These are phyloP conservation scores for Penicillium odoratum DNA, from an alignment of 495 filamentous ascomycete genomes.

Conservation along the genomic window DNA sequence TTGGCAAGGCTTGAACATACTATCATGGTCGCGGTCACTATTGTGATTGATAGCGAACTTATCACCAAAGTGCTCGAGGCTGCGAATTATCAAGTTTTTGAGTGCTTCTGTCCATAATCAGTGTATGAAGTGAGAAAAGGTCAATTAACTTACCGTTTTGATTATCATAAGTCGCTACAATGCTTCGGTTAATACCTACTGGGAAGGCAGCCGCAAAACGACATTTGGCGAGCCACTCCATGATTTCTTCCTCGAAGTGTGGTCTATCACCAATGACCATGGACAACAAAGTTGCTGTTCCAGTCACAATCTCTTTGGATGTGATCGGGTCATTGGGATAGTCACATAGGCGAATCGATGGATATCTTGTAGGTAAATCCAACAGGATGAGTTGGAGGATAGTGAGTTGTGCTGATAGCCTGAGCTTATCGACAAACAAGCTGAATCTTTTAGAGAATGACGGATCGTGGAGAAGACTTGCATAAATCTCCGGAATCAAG, in stretches of 20 bases:
- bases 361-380: constrained; percentile 38
- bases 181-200: constrained; percentile 62
- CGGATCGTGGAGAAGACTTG: constrained; percentile 40
- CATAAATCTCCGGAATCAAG: constrained; percentile 52
- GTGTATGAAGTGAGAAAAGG: neutral
- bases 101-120: constrained; percentile 46
- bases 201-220: constrained; percentile 62
- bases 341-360: constrained; percentile 3
- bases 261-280: constrained; percentile 34
- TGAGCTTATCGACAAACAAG: constrained; percentile 48
- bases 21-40: constrained; percentile 82
- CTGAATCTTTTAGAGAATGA: constrained; percentile 31
- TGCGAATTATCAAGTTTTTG: constrained; percentile 61
- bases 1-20: constrained; percentile 39
- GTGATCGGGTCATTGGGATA: constrained; percentile 1
- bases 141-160: constrained; percentile 44
- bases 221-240: constrained; percentile 64
- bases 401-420: constrained; percentile 57
- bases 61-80: constrained; percentile 75
- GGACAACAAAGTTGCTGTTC: constrained; percentile 43
- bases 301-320: constrained; percentile 26
- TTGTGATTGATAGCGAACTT: constrained; percentile 83
- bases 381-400: constrained; percentile 59
- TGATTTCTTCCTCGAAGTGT: constrained; percentile 50
- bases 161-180: constrained; percentile 60